phyloP scores from a whole-genome alignment of 768 basidiomycete genomes.

The Leucogyrophana mollusca region DNA sequence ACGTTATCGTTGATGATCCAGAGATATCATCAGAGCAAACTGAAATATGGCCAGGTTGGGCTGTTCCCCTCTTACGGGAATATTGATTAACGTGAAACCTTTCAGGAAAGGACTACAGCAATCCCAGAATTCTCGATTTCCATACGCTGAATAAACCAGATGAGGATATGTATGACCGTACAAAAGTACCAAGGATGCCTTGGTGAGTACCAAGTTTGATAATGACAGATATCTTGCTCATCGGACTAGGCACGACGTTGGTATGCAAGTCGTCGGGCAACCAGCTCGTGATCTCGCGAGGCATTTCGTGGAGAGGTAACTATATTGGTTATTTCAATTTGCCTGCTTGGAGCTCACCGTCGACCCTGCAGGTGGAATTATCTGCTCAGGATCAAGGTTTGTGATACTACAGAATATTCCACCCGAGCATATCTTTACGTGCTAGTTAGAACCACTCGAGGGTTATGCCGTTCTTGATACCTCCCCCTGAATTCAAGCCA shows the following conservation, averaged over 20 bases:
- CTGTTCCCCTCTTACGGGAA: not conserved
- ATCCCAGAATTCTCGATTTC: constrained; percentile 86
- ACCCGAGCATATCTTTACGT: not conserved
- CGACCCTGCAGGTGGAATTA: constrained; percentile 77
- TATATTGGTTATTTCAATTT: constrained; percentile 2
- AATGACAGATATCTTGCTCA: not conserved
- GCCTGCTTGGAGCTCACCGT: constrained; percentile 1
- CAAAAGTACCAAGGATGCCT: constrained; percentile 90
- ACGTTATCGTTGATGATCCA: constrained; percentile 83
- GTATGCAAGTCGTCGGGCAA: constrained; percentile 93
- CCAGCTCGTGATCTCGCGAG: constrained; percentile 92
- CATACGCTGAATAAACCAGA: constrained; percentile 83
- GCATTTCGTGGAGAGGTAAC: constrained; percentile 89
- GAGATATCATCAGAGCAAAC: constrained; percentile 54
- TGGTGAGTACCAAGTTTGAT: constrained; percentile 54
- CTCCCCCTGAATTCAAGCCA: constrained; percentile 88
- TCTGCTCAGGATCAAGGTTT: constrained; percentile 87
- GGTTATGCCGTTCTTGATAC: constrained; percentile 89
- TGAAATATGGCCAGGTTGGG: constrained; percentile 85
- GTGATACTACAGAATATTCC: constrained; percentile 10
- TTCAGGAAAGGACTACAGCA: constrained; percentile 92
- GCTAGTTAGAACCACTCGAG: constrained; percentile 78
- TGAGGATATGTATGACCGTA: constrained; percentile 94
- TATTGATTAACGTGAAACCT: constrained; percentile 2
- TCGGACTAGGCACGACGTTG: constrained; percentile 86